Conservation (phyloP, 2,329 filamentous ascomycete species). For the Didymella segeticola region DNA sequence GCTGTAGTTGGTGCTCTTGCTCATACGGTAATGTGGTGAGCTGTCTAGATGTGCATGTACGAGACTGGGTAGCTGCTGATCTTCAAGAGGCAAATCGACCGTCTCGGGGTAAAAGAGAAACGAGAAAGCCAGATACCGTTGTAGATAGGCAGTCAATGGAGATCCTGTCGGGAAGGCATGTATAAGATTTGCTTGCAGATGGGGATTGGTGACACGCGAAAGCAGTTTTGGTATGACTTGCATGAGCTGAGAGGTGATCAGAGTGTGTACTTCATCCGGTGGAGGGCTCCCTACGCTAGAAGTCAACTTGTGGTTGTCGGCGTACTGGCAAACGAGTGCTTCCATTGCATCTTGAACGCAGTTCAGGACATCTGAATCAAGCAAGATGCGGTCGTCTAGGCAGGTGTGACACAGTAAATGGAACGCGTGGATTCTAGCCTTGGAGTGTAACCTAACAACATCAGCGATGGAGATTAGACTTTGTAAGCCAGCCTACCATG, state of each 20-base stretch:
- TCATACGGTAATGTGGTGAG: conserved; percentile 60
- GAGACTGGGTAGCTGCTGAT: conserved; percentile 25
- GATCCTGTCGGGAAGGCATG: conserved; percentile 64
- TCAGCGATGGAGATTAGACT: conserved; percentile 6
- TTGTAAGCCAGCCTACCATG: conserved; percentile 25
- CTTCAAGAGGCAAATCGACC: conserved; percentile 35
- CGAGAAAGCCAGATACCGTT: conserved; percentile 69
- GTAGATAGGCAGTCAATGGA: conserved; percentile 63
- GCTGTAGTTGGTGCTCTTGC: conserved; percentile 68
- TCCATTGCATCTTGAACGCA: conserved; percentile 44
- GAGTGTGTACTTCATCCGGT: conserved; percentile 24
- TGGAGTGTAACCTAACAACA: conserved; percentile 26
- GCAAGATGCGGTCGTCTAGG: conserved; percentile 42
- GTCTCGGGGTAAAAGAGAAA: conserved; percentile 60
- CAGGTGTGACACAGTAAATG: conserved; percentile 37
- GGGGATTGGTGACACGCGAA: conserved; percentile 52
- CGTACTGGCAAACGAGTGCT: conserved; percentile 38
- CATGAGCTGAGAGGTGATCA: conserved; percentile 35
- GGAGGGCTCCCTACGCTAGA: conserved; percentile 30
- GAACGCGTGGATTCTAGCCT: conserved; percentile 32
- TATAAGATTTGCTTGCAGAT: conserved; percentile 65
- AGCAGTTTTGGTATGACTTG: conserved; percentile 35
- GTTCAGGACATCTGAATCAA: conserved; percentile 23
- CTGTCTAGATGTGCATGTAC: conserved; percentile 39
- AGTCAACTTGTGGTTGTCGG: conserved; percentile 29